phyloP scores from a whole-genome alignment of 208 protist species.

The Tritrichomonas musculus region DNA sequence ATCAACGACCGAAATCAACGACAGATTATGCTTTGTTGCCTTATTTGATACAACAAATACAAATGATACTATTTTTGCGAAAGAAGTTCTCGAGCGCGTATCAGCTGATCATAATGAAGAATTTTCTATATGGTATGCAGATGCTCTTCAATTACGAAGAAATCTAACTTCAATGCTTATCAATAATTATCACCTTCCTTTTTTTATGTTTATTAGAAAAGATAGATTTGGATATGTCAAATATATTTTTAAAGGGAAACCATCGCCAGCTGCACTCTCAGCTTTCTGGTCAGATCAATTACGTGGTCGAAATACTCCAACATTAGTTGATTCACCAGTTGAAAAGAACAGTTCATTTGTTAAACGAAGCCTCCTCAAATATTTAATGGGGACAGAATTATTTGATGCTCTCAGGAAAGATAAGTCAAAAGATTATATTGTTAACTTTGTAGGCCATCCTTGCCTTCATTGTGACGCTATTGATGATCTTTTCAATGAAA shows the following conservation, averaged over 20 bases:
- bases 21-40: neutral
- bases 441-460: neutral
- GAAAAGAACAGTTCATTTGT: neutral
- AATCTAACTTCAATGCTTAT: neutral
- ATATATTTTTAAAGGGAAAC: neutral
- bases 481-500: neutral
- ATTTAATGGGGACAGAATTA: neutral
- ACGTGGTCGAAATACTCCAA: neutral
- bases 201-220: neutral
- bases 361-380: neutral
- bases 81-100: neutral
- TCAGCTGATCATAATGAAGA: neutral
- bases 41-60: neutral
- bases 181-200: neutral
- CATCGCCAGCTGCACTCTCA: neutral
- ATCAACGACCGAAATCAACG: neutral
- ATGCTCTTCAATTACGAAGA: neutral
- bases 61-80: neutral
- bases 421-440: neutral
- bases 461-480: neutral
- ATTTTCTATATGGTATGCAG: neutral
- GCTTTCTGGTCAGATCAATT: neutral
- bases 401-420: neutral
- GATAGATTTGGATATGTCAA: neutral
- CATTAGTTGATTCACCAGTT: neutral